phyloP scores from a whole-genome alignment of 805 yeast genomes.

The Naumovozyma castellii region DNA sequence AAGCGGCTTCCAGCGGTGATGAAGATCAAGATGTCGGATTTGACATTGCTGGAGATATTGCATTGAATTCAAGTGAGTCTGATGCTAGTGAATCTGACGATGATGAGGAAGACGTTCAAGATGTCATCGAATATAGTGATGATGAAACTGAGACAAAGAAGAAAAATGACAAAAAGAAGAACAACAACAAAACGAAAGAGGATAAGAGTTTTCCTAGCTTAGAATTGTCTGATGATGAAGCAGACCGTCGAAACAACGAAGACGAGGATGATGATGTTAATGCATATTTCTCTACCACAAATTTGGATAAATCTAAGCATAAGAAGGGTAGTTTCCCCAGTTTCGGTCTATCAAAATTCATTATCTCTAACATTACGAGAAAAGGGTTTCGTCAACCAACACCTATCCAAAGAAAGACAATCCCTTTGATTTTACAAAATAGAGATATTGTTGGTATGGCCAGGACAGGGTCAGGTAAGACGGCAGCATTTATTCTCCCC shows the following conservation, averaged over 20 bases:
- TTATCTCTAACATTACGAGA: constrained; percentile 59
- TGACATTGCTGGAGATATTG: constrained; percentile 57
- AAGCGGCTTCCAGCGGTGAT: constrained; percentile 27
- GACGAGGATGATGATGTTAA: constrained; percentile 40
- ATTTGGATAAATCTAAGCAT: constrained; percentile 25
- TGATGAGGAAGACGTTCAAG: constrained; percentile 19
- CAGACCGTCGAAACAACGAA: constrained; percentile 26
- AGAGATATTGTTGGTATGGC: constrained; percentile 99
- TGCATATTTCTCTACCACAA: constrained; percentile 34
- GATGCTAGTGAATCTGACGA: constrained; percentile 31
- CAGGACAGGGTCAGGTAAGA: constrained; percentile 97
- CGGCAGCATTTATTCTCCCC: constrained; percentile 93
- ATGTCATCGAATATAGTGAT: constrained; percentile 24
- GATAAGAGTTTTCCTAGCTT: constrained; percentile 36
- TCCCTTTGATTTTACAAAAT: constrained; percentile 77
- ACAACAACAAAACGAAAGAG: constrained; percentile 7
- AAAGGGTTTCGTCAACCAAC: constrained; percentile 95
- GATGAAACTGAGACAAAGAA: constrained; percentile 42
- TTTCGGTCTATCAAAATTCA: constrained; percentile 71
- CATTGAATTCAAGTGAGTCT: constrained; percentile 34
- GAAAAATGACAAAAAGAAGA: constrained; percentile 10
- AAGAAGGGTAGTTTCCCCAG: constrained; percentile 79
- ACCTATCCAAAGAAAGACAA: constrained; percentile 93
- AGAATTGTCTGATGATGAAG: constrained; percentile 46
- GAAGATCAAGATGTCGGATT: constrained; percentile 33